These are phyloP conservation scores for Ceratobasidium theobromae DNA, from an alignment of 1,284 basidiomycete species.

Conservation along the genomic window DNA sequence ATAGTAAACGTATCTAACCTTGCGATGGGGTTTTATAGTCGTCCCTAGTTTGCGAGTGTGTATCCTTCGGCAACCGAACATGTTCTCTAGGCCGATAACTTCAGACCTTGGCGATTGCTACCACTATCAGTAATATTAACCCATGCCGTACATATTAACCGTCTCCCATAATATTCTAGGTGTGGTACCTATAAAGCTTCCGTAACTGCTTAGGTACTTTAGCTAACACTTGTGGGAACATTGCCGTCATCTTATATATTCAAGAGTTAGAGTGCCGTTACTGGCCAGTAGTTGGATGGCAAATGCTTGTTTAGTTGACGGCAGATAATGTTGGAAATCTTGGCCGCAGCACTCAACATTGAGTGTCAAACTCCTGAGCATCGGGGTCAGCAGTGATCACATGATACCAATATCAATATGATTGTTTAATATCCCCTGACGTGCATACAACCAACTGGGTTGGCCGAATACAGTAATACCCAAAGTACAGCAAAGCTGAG, in stretches of 20 bases:
- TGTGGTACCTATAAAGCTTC: too few relatives aligned
- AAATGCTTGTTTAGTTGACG: background rate
- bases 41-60: background rate
- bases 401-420: too few relatives aligned
- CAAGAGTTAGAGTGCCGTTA: background rate
- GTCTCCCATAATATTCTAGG: background rate
- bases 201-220: too few relatives aligned
- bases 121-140: too few relatives aligned
- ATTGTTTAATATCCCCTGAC: background rate
- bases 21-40: conserved; percentile 3
- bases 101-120: too few relatives aligned
- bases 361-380: too few relatives aligned
- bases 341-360: background rate
- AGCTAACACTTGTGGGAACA: background rate
- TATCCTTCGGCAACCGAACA: background rate
- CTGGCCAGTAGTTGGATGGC: background rate
- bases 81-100: background rate
- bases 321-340: background rate
- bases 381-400: too few relatives aligned
- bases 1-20: background rate
- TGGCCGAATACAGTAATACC: too few relatives aligned
- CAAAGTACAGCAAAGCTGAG: background rate
- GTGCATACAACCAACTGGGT: background rate
- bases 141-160: background rate
- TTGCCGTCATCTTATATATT: background rate